phyloP scores from a whole-genome alignment of 2,329 filamentous ascomycete genomes.

The Aspergillus pseudotamarii region DNA sequence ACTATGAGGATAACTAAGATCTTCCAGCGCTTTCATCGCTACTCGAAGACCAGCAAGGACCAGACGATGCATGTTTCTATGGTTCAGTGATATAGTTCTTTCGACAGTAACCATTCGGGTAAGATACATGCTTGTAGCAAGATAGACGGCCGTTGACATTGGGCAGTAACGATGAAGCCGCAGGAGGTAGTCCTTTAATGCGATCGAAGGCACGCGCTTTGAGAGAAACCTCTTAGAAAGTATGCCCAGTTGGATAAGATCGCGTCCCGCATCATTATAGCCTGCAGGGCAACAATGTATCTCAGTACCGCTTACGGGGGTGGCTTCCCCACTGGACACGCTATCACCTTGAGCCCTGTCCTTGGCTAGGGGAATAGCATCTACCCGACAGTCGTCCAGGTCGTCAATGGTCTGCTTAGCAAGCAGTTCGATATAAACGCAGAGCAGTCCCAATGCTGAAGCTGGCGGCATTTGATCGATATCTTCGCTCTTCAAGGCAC shows the following conservation, averaged over 20 bases:
- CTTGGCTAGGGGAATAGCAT: slow-evolving; percentile 53
- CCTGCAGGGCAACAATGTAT: slow-evolving; percentile 40
- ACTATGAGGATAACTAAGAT: slow-evolving; percentile 81
- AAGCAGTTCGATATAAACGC: slow-evolving; percentile 64
- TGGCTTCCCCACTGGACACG: slow-evolving; percentile 24
- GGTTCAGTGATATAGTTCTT: slow-evolving; percentile 76
- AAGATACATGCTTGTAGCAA: slow-evolving; percentile 86
- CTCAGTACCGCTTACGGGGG: slow-evolving; percentile 31
- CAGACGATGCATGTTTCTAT: slow-evolving; percentile 82
- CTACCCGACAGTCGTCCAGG: slow-evolving; percentile 33
- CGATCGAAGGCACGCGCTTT: slow-evolving; percentile 80
- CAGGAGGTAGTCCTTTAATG: slow-evolving; percentile 79
- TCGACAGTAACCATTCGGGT: slow-evolving; percentile 78
- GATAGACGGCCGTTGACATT: slow-evolving; percentile 90
- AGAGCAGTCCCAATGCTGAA: slow-evolving; percentile 78
- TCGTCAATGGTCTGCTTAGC: slow-evolving; percentile 61
- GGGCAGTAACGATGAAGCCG: slow-evolving; percentile 90
- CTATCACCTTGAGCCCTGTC: slow-evolving; percentile 44
- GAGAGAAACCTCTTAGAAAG: slow-evolving; percentile 94
- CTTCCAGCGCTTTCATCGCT: slow-evolving; percentile 93
- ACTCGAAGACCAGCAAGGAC: slow-evolving; percentile 82
- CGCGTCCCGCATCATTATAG: slow-evolving; percentile 60
- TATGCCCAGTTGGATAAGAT: slow-evolving; percentile 77
- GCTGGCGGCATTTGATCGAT: slow-evolving; percentile 72
- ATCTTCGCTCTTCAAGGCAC: slow-evolving; percentile 10